A percentile compares a stretch with the other conserved stretches of the same genome.
These are phyloP conservation scores for Colletotrichum horii DNA, from an alignment of 2,329 filamentous ascomycete species.

Conservation along the genomic window DNA sequence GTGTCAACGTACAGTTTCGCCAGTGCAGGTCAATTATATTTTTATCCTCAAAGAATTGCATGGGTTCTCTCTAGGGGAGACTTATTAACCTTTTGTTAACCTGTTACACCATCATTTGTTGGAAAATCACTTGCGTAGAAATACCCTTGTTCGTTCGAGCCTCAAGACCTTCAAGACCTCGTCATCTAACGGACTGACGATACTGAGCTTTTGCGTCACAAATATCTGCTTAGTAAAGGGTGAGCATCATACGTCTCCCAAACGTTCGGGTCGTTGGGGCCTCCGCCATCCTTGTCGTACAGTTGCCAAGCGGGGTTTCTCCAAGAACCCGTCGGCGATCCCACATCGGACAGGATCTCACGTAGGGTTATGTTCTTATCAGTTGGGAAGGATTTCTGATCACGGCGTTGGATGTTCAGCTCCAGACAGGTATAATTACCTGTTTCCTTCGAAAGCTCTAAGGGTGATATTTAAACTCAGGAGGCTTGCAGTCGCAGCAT, in stretches of 20 bases:
- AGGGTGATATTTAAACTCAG: accelerated
- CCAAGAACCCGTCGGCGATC: neutral
- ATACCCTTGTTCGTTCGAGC: neutral
- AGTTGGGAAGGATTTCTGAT: neutral
- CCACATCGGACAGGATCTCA: neutral
- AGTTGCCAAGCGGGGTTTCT: neutral
- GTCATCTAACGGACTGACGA: neutral
- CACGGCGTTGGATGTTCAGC: neutral
- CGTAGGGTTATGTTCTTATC: neutral
- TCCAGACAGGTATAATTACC: neutral
- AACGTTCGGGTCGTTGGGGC: neutral
- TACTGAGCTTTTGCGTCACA: neutral
- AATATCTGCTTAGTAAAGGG: neutral
- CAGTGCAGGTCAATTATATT: neutral
- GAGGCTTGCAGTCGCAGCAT: neutral
- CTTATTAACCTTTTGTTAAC: neutral
- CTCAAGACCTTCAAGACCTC: neutral
- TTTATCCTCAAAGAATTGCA: neutral
- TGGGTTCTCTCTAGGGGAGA: neutral
- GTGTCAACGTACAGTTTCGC: neutral
- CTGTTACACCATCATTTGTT: neutral
- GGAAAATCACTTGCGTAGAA: no score
- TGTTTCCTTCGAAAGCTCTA: neutral
- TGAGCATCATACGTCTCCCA: neutral
- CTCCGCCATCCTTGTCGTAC: neutral